Evolutionary conservation across 2,329 filamentous ascomycete genomes (phyloP), one percentile per base, ranked within the genome.

Genomic region (Xylaria multiplex): DNA sequence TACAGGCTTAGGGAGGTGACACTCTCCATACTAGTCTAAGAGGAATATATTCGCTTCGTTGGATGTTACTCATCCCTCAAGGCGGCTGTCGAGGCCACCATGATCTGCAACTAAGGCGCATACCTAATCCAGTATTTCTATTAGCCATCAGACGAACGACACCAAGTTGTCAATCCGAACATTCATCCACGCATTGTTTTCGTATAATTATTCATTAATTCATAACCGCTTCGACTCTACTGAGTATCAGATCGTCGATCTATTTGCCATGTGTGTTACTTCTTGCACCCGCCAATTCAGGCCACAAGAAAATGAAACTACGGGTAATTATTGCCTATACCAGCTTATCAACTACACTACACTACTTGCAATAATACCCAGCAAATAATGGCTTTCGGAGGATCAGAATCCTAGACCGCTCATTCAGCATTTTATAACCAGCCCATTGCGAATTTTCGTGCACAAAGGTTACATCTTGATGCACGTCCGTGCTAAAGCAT

Each of bases 261-360:
- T 45, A 46, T 53, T 19, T 16, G 27, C 55, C 40, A 37, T 52
- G 37, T 14, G n/a, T 50, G 45, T 56, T 59, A 32, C 54, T 35
- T 49, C 54, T 55, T 22, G 42, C 30, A 56, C 19, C 49, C n/a
- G 45, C n/a, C 40, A 45, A 40, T 45, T 49, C 40, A 45, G 55
- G 40, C 59, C 54, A 43, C 50, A 11, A 27, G 35, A 37, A 11
- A 59, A 52, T 55, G 62, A 68, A 66, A 60, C 62, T 53, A 35
- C 43, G 50, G 62, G 46, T 53, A 53, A 49, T 50, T 48, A 19
- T 52, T 49, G 27, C 50, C 40, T 27, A 32, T 32, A 35, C 16
- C 24, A 53, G 50, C 9, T 54, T 2, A 16, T 19, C 6, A 57
- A 13, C 16, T 48, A 27, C 27, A 27, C 27, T 27, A 27, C 27